These are phyloP conservation scores for Corchorus olitorius DNA, from an alignment of 345 rosid genomes.

Conservation along the genomic window DNA sequence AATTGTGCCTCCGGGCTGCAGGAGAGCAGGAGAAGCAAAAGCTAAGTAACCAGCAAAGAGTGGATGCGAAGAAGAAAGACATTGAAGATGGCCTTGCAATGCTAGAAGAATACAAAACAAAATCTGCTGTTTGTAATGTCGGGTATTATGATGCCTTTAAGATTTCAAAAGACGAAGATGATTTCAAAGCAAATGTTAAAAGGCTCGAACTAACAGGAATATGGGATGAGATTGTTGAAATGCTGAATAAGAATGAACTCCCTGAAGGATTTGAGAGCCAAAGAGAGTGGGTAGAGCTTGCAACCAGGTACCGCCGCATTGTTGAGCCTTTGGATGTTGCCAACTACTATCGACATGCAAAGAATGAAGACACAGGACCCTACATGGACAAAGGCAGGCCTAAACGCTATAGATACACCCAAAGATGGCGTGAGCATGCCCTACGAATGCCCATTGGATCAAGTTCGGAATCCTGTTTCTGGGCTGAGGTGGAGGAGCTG, in stretches of 20 bases:
- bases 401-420: constrained; percentile 57
- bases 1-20: constrained; percentile 62
- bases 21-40: constrained; percentile 58
- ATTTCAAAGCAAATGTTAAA: constrained; percentile 65
- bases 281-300: constrained; percentile 40
- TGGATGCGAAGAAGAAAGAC: constrained; percentile 21
- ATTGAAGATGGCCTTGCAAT: constrained; percentile 26
- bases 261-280: constrained; percentile 60
- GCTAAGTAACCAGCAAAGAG: constrained; percentile 29
- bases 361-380: constrained; percentile 84
- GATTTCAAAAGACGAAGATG: constrained; percentile 34
- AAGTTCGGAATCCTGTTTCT: constrained; percentile 53
- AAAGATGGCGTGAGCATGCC: constrained; percentile 63
- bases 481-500: constrained; percentile 92
- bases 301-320: constrained; percentile 53
- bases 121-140: constrained; percentile 30
- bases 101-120: constrained; percentile 38
- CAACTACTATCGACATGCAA: constrained; percentile 73
- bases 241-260: constrained; percentile 60
- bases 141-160: constrained; percentile 75
- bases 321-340: constrained; percentile 81
- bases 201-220: constrained; percentile 80
- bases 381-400: constrained; percentile 69
- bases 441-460: constrained; percentile 24
- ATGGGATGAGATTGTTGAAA: constrained; percentile 65